phyloP scores from a whole-genome alignment of 129 eudicot species.

The Ambrosia trifida region DNA sequence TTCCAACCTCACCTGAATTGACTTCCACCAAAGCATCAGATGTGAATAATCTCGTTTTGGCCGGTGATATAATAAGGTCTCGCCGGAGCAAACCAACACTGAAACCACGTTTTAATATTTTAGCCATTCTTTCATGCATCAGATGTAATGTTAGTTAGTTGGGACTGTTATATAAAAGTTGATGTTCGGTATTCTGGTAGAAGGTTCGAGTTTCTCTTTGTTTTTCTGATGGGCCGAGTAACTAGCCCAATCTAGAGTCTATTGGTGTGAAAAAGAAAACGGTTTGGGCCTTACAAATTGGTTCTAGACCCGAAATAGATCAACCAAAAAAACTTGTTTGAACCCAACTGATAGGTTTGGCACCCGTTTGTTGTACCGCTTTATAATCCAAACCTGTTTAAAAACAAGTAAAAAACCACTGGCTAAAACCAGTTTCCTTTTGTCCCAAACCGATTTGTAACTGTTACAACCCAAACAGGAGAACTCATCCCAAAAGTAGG shows the following conservation, averaged over 20 bases:
- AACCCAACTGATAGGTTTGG: too few species aligned
- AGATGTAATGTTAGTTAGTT: background rate
- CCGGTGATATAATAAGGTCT: slow-evolving; percentile 16
- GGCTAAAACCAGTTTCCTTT: too few species aligned
- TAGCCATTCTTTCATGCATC: slow-evolving; percentile 26
- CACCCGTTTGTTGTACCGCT: too few species aligned
- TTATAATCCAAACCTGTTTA: too few species aligned
- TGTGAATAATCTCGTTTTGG: slow-evolving; percentile 44
- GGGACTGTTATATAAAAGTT: slow-evolving; percentile 11
- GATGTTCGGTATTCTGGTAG: background rate
- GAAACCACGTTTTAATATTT: slow-evolving; percentile 35
- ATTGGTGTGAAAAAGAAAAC: too few species aligned
- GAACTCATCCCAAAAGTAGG: too few species aligned
- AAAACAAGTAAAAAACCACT: too few species aligned
- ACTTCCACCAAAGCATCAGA: slow-evolving; percentile 63
- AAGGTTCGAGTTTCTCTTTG: slow-evolving; percentile 15
- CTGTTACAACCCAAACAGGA: too few species aligned
- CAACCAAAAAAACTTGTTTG: too few species aligned
- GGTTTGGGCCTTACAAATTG: too few species aligned
- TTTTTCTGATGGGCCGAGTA: background rate
- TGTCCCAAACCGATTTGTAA: too few species aligned
- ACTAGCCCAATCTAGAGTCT: background rate
- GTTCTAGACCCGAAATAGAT: too few species aligned
- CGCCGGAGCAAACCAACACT: slow-evolving; percentile 11
- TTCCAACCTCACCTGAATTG: slow-evolving; percentile 67